These are phyloP conservation scores for Arthrocladium fulminans DNA, from an alignment of 2,329 filamentous ascomycete species.

Conservation along the genomic window DNA sequence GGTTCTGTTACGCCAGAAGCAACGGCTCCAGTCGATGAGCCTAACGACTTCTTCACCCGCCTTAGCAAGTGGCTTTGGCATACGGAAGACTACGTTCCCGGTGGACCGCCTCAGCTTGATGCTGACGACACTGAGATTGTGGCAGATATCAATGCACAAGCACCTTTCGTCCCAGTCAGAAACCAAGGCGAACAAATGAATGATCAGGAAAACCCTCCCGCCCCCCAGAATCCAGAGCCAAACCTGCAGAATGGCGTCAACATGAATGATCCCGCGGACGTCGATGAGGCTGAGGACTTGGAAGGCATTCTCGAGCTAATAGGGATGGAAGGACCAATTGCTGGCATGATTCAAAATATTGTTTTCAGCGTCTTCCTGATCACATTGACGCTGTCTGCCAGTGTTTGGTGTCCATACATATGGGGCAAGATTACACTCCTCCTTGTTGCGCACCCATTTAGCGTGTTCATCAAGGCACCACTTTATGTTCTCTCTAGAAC, in stretches of 20 bases:
- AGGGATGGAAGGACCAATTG: conserved; percentile 88
- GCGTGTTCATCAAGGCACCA: conserved; percentile 57
- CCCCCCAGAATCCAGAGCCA: conserved; percentile 37
- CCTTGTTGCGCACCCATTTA: conserved; percentile 66
- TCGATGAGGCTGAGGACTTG: conserved; percentile 75
- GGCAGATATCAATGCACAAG: conserved; percentile 51
- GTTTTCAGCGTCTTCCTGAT: conserved; percentile 90
- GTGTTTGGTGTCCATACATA: conserved; percentile 86
- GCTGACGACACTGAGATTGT: conserved; percentile 53
- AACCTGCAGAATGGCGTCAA: conserved; percentile 63
- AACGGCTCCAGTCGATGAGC: background rate
- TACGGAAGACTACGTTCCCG: conserved; percentile 26
- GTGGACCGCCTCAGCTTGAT: conserved; percentile 33
- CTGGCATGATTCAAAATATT: conserved; percentile 84
- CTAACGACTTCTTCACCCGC: conserved; percentile 16
- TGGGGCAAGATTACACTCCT: conserved; percentile 78
- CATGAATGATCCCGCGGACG: conserved; percentile 47
- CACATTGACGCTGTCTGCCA: conserved; percentile 72
- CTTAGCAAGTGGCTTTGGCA: conserved; percentile 40
- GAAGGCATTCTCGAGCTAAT: conserved; percentile 94
- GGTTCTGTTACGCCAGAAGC: background rate
- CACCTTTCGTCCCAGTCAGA: conserved; percentile 50
- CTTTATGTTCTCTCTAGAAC: conserved; percentile 62
- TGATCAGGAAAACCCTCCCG: conserved; percentile 8
- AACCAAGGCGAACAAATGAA: conserved; percentile 17